A percentile compares a stretch with the other conserved stretches of the same genome.
Evolutionary conservation across 495 filamentous ascomycete species (phyloP).

Genomic region (Xylaria grammica): DNA sequence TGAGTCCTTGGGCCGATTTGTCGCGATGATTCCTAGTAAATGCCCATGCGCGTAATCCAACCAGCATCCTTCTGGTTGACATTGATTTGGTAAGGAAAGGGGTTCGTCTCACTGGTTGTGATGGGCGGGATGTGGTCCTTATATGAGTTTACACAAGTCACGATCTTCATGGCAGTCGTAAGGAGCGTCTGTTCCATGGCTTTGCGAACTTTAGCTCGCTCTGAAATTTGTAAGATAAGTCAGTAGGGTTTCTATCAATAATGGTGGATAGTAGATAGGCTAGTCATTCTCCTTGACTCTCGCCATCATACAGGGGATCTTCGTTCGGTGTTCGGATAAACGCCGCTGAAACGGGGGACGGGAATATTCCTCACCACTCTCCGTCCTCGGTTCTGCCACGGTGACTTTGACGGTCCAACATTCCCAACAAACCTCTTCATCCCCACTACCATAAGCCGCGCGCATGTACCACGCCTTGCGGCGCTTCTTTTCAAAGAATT

Average conservation of each 20-base stretch:
- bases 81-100: slow-evolving; percentile 92
- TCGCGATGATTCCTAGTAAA: slow-evolving; percentile 58
- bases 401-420: slow-evolving; percentile 92
- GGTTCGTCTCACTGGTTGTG: slow-evolving; percentile 88
- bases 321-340: no score
- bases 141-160: slow-evolving; percentile 80
- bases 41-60: slow-evolving; percentile 80
- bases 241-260: not conserved
- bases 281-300: not conserved
- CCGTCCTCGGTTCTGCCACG: slow-evolving; percentile 84
- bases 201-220: slow-evolving; percentile 81
- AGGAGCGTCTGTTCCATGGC: slow-evolving; percentile 88
- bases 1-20: not conserved
- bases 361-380: slow-evolving; percentile 67
- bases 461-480: slow-evolving; percentile 83
- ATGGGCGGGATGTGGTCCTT: slow-evolving; percentile 98
- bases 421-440: slow-evolving; percentile 97
- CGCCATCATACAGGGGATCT: not conserved
- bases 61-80: slow-evolving; percentile 77
- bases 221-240: slow-evolving; percentile 47
- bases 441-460: slow-evolving; percentile 72
- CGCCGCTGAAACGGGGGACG: not conserved
- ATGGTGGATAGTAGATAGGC: not conserved
- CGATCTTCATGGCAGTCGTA: slow-evolving; percentile 84
- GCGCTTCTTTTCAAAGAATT: slow-evolving; percentile 93